Conservation (phyloP, 345 rosid genomes). For the Hevea brasiliensis region DNA sequence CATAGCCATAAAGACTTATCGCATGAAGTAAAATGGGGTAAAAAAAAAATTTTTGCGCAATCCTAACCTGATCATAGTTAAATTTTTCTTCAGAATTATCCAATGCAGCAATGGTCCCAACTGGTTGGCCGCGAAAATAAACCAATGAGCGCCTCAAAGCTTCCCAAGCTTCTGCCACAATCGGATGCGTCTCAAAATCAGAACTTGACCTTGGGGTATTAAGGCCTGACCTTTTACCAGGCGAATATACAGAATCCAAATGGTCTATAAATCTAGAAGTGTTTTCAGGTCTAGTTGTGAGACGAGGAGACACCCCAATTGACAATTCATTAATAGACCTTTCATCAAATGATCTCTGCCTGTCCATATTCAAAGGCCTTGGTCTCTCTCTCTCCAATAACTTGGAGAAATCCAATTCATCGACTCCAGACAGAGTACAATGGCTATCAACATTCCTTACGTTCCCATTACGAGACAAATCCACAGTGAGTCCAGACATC, state of each 20-base stretch:
- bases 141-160: constrained; percentile 72
- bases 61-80: constrained; percentile 88
- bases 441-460: constrained; percentile 32
- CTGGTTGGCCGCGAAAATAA: constrained; percentile 79
- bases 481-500: constrained; percentile 43
- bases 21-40: neutral
- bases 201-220: constrained; percentile 55
- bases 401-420: constrained; percentile 67
- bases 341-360: constrained; percentile 74
- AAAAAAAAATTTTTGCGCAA: neutral
- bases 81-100: constrained; percentile 78
- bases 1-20: neutral
- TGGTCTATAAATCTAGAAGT: constrained; percentile 35
- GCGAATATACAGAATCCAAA: constrained; percentile 46
- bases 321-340: constrained; percentile 53
- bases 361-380: constrained; percentile 66
- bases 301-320: constrained; percentile 39
- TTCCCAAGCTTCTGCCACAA: constrained; percentile 83
- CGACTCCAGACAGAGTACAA: constrained; percentile 35
- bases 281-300: constrained; percentile 25
- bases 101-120: constrained; percentile 87
- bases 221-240: constrained; percentile 61
- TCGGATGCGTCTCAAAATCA: constrained; percentile 61
- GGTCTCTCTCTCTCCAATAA: constrained; percentile 68
- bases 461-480: constrained; percentile 40